Conservation (phyloP, 305 asterid species). For the Vinca major region DNA sequence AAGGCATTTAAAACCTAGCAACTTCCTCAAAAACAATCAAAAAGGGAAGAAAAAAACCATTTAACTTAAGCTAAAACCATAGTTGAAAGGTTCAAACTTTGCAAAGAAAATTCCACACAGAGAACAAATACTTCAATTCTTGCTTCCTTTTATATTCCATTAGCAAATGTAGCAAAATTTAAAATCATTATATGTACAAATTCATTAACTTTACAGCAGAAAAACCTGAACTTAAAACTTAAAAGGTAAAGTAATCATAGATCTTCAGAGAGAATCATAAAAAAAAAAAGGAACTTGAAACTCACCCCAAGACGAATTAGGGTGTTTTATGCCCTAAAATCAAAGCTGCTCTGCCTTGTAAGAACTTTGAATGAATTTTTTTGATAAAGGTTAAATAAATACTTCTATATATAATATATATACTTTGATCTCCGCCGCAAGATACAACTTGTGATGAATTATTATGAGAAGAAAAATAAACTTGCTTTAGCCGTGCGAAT, state of each 20-base stretch:
- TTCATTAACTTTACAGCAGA: neutral
- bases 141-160: neutral
- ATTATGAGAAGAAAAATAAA: neutral
- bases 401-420: neutral
- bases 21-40: neutral
- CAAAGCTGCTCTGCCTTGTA: neutral
- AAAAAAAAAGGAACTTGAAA: neutral
- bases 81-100: neutral
- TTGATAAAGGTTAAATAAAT: neutral
- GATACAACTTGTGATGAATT: neutral
- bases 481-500: neutral
- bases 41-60: neutral
- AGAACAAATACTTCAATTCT: neutral
- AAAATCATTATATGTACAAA: neutral
- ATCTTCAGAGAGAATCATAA: neutral
- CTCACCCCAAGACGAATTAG: neutral
- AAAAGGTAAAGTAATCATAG: neutral
- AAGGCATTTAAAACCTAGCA: neutral
- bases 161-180: slow-evolving; percentile 5
- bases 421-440: neutral
- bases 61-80: neutral
- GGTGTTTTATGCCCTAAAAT: slow-evolving; percentile 1
- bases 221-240: neutral
- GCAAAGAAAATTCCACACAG: neutral
- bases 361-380: neutral